phyloP scores from a whole-genome alignment of 2,329 filamentous ascomycete genomes.

The Penicillium sp. region DNA sequence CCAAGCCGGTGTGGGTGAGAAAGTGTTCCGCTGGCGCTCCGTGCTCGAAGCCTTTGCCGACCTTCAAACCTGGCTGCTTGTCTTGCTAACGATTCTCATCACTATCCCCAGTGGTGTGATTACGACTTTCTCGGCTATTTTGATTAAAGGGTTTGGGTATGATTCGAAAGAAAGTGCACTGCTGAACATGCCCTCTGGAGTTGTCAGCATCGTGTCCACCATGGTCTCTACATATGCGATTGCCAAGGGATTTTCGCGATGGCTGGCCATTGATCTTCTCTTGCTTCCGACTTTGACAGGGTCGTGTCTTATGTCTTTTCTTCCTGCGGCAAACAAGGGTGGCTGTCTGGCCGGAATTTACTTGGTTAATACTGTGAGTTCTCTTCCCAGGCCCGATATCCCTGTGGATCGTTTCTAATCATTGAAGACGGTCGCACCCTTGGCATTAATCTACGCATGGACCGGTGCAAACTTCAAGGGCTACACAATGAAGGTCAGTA shows the following conservation, averaged over 20 bases:
- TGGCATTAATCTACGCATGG: constrained; percentile 48
- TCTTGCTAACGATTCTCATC: constrained; percentile 36
- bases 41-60: constrained; percentile 24
- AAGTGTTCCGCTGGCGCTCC: constrained; percentile 27
- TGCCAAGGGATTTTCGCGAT: constrained; percentile 43
- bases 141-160: constrained; percentile 48
- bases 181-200: constrained; percentile 49
- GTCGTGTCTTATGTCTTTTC: constrained; percentile 41
- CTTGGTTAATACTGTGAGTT: constrained; percentile 33
- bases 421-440: constrained; percentile 41
- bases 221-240: constrained; percentile 44
- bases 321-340: constrained; percentile 40
- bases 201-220: constrained; percentile 41
- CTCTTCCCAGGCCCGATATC: no score
- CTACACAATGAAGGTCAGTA: constrained; percentile 44
- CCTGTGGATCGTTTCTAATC: constrained; percentile 22
- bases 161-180: constrained; percentile 45
- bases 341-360: constrained; percentile 49
- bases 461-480: constrained; percentile 52
- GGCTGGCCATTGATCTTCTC: constrained; percentile 44
- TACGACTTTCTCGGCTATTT: constrained; percentile 48
- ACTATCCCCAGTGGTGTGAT: constrained; percentile 49
- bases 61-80: constrained; percentile 26
- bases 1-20: constrained; percentile 15
- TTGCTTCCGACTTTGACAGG: constrained; percentile 51